A percentile compares a stretch with the other conserved stretches of the same genome.
Conservation (phyloP, 352 stramenopile genomes). For the Phytopythium oedochilum region DNA sequence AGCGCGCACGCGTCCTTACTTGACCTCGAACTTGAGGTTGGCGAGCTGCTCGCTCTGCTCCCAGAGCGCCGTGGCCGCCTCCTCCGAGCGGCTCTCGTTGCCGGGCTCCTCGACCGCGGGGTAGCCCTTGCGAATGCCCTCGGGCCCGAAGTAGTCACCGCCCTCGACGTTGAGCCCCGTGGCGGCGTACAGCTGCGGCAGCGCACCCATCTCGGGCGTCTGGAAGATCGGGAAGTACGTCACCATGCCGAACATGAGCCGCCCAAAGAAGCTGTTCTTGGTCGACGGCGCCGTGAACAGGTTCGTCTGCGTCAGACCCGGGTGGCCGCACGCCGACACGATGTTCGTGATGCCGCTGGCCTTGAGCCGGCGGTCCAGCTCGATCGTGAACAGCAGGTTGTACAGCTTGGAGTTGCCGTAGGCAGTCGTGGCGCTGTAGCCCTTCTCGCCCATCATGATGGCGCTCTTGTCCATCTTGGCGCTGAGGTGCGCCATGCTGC, state of each 20-base stretch:
- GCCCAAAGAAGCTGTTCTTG: slow-evolving; percentile 10
- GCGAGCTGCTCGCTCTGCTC: slow-evolving; percentile 34
- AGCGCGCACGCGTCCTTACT: too few species aligned
- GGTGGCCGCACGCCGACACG: slow-evolving; percentile 2
- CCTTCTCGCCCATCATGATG: slow-evolving; percentile 14
- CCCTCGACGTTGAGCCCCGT: slow-evolving; percentile 1
- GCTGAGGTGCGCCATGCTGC: slow-evolving; percentile 19
- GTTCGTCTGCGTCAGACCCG: slow-evolving; percentile 2
- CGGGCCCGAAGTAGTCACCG: slow-evolving; percentile 2
- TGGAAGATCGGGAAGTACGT: slow-evolving; percentile 20
- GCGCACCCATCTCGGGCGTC: slow-evolving; percentile 7
- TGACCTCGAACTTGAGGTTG: slow-evolving; percentile 19
- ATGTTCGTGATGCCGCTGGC: neutral
- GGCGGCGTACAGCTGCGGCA: slow-evolving; percentile 8
- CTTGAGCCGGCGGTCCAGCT: slow-evolving; percentile 25
- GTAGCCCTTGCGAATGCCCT: slow-evolving; percentile 11
- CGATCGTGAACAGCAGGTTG: slow-evolving; percentile 33
- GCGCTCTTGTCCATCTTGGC: slow-evolving; percentile 12
- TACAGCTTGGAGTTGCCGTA: slow-evolving; percentile 34
- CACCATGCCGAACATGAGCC: slow-evolving; percentile 10
- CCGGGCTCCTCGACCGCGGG: slow-evolving; percentile 23
- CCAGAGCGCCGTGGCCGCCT: slow-evolving; percentile 23
- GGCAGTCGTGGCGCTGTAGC: slow-evolving; percentile 14
- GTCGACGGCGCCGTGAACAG: slow-evolving; percentile 7
- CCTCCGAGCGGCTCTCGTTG: slow-evolving; percentile 18